Percentiles rank a stretch among this genome's conserved stretches.
phyloP scores from a whole-genome alignment of 164 flowering plant genomes.

The Echeveria elegans region DNA sequence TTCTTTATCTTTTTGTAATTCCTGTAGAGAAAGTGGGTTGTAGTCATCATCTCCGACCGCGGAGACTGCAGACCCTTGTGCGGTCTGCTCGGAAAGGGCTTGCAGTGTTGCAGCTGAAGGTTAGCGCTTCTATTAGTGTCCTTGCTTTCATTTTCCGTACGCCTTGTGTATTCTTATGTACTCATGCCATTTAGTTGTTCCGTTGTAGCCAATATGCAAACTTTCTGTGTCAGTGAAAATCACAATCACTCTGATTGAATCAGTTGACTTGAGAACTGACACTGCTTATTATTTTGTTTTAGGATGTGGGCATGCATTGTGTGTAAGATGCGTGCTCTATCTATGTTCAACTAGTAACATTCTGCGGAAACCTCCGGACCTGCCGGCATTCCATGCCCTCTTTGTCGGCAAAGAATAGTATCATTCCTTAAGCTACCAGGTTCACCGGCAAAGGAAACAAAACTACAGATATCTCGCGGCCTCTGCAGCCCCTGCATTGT shows the following conservation, averaged over 20 bases:
- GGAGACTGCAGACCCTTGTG: slow-evolving; percentile 79
- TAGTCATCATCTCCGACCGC: slow-evolving; percentile 38
- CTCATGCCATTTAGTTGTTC: background rate
- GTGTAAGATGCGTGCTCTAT: slow-evolving; percentile 82
- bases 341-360: slow-evolving; percentile 78
- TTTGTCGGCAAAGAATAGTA: slow-evolving; percentile 69
- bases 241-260: background rate
- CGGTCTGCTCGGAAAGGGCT: slow-evolving; percentile 87
- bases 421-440: slow-evolving; percentile 58
- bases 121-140: slow-evolving; percentile 15
- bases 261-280: background rate
- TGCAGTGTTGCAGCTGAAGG: slow-evolving; percentile 96
- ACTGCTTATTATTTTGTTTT: slow-evolving; percentile 12
- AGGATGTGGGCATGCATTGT: slow-evolving; percentile 89
- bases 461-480: slow-evolving; percentile 50
- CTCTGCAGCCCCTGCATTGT: slow-evolving; percentile 95
- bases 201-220: background rate
- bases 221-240: background rate
- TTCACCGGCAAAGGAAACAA: slow-evolving; percentile 53
- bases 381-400: slow-evolving; percentile 91
- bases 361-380: slow-evolving; percentile 50
- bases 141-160: background rate
- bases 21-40: slow-evolving; percentile 75
- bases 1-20: background rate
- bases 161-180: background rate